These are phyloP conservation scores for Syncephalastrum monosporum DNA, from an alignment of 371 early-diverging fungal species.

Conservation along the genomic window DNA sequence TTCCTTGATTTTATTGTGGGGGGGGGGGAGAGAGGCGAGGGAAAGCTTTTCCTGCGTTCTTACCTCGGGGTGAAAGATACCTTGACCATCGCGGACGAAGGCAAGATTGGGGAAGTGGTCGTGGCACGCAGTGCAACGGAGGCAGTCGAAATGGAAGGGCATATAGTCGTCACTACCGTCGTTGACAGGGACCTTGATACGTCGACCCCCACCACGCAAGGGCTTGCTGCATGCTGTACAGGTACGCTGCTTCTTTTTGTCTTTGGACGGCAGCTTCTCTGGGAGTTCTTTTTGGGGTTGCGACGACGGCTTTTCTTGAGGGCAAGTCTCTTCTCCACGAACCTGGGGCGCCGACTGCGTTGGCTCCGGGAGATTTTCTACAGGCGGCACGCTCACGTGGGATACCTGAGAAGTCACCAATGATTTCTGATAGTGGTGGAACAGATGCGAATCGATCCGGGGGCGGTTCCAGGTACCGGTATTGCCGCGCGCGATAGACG, in stretches of 20 bases:
- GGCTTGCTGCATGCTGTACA: slow-evolving; percentile 7
- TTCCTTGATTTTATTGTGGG: background rate
- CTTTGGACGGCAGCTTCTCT: no score
- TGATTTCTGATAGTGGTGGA: slow-evolving; percentile 19
- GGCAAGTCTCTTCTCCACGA: no score
- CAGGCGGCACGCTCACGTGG: no score
- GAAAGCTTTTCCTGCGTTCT: background rate
- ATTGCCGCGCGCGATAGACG: background rate
- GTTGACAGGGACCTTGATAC: slow-evolving; percentile 2
- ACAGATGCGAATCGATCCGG: slow-evolving; percentile 15
- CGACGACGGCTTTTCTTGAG: no score
- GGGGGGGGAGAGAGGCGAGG: no score
- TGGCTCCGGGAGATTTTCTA: no score
- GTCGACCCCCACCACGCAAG: background rate
- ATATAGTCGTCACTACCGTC: slow-evolving; percentile 4
- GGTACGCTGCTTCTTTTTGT: background rate
- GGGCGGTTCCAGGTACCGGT: slow-evolving; percentile 6
- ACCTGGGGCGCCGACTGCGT: no score
- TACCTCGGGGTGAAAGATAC: slow-evolving; percentile 6
- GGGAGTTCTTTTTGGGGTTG: no score
- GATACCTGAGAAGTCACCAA: background rate
- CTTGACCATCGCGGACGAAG: slow-evolving; percentile 5
- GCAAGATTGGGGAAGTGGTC: slow-evolving; percentile 2
- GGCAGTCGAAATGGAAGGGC: slow-evolving; percentile 9
- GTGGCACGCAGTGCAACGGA: slow-evolving; percentile 4